Evolutionary conservation across 306 rosid genomes (phyloP).

Genomic region (Quercus ilex): DNA sequence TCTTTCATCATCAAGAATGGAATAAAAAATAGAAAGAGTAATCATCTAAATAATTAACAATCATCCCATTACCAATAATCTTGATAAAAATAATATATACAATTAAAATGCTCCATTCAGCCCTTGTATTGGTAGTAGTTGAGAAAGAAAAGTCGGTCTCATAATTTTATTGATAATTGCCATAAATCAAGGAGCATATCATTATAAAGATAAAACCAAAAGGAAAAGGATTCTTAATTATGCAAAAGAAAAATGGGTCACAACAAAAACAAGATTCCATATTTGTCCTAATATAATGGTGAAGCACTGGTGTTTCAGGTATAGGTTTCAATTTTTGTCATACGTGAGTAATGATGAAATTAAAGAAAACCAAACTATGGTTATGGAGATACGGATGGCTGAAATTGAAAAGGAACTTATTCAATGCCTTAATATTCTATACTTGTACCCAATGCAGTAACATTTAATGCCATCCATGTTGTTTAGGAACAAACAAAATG

Average conservation of each 20-base stretch:
- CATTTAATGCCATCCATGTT: too few relatives aligned
- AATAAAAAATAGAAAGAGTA: conserved; percentile 6
- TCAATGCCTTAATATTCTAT: too few relatives aligned
- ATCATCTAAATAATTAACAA: conserved; percentile 19
- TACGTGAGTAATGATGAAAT: too few relatives aligned
- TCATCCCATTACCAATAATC: conserved; percentile 7
- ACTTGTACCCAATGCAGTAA: too few relatives aligned
- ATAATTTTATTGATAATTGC: conserved; percentile 20
- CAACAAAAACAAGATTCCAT: background rate
- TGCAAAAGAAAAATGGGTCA: background rate
- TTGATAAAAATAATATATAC: conserved; percentile 2
- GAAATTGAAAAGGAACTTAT: too few relatives aligned
- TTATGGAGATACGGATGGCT: too few relatives aligned
- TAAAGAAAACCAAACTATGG: too few relatives aligned
- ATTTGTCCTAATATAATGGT: background rate
- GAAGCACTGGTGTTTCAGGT: background rate
- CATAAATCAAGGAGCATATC: conserved; percentile 26
- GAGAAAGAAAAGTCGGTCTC: background rate
- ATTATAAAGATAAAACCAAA: background rate
- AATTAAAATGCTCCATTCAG: conserved; percentile 1
- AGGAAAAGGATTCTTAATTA: background rate
- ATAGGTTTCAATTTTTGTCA: too few relatives aligned
- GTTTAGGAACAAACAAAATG: too few relatives aligned
- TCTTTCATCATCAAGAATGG: conserved; percentile 7
- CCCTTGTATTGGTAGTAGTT: background rate